Evolutionary conservation across 2,329 filamentous ascomycete genomes (phyloP).

Genomic region (Pseudogymnoascus sp.): DNA sequence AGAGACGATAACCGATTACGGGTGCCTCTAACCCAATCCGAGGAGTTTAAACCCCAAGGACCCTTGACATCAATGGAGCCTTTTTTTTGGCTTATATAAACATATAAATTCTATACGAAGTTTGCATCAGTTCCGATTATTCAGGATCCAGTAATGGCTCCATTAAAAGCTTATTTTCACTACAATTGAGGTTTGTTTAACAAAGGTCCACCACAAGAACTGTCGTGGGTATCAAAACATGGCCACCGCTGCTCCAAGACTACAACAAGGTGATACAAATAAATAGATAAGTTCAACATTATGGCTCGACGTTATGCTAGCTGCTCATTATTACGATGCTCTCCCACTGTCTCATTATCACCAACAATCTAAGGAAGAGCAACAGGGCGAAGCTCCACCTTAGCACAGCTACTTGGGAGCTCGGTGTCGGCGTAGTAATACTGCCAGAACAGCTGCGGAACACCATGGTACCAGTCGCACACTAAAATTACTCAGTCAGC

Average conservation of each 20-base stretch:
- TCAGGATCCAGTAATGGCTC: background rate
- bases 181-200: background rate
- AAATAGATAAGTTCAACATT: background rate
- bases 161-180: background rate
- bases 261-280: background rate
- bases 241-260: background rate
- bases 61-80: background rate
- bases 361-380: background rate
- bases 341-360: background rate
- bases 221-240: background rate
- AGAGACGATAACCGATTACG: constrained; percentile 6
- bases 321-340: background rate
- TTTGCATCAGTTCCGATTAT: background rate
- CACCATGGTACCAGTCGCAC: constrained; percentile 19
- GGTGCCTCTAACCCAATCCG: constrained; percentile 4
- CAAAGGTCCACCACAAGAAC: background rate
- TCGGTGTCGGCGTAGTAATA: constrained; percentile 3
- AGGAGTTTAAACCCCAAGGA: background rate
- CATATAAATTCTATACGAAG: background rate
- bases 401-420: constrained; percentile 17
- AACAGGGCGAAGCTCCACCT: constrained; percentile 14
- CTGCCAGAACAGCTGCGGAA: constrained; percentile 21
- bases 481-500: constrained; percentile 11
- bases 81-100: background rate
- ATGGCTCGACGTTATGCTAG: background rate